phyloP scores from a whole-genome alignment of 106 monocot species.

The Phalaenopsis aphrodite region DNA sequence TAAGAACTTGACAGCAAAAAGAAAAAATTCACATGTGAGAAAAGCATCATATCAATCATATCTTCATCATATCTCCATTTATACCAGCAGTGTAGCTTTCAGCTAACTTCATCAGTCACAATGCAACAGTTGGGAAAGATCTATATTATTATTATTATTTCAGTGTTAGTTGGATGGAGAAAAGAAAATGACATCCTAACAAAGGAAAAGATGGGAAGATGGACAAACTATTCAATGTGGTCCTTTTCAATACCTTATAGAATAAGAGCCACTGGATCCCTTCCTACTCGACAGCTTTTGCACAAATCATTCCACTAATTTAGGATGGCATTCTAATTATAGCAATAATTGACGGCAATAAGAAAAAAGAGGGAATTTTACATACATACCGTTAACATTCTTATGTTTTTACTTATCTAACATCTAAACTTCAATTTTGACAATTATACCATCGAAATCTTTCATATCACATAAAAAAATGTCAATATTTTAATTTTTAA shows the following conservation, averaged over 20 bases:
- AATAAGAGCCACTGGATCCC: neutral
- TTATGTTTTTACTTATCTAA: no score
- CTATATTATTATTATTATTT: neutral
- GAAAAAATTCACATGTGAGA: neutral
- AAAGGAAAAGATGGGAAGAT: neutral
- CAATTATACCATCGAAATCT: no score
- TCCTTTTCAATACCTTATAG: constrained; percentile 1
- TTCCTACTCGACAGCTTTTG: neutral
- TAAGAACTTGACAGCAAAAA: neutral
- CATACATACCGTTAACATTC: no score
- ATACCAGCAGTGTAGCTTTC: constrained; percentile 1
- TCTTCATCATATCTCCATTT: neutral
- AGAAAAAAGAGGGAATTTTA: neutral
- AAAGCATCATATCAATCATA: constrained; percentile 1
- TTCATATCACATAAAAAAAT: no score
- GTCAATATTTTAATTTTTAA: no score
- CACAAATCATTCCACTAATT: constrained; percentile 9
- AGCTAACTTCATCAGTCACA: neutral
- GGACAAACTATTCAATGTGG: neutral
- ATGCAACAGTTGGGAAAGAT: neutral
- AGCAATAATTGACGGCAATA: neutral
- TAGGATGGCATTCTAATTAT: neutral
- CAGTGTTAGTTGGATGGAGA: constrained; percentile 4
- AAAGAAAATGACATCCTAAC: neutral
- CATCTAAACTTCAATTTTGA: no score